Evolutionary conservation across 257 asterid species (phyloP), one percentile per base, ranked within the genome.

Genomic region (Prunella vulgaris): DNA sequence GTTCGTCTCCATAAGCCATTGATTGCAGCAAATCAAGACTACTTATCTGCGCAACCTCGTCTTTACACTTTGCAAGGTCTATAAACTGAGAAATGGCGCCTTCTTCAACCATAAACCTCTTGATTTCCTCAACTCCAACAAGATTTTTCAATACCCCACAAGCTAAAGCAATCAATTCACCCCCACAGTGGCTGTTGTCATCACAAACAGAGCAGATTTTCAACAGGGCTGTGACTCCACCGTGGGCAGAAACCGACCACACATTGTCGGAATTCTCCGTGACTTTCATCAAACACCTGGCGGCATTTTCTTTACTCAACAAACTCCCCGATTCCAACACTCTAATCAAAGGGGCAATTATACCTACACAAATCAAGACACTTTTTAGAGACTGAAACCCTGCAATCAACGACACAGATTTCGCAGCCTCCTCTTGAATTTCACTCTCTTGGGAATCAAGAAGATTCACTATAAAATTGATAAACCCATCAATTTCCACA

Each of bases 201-300:
- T 52, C 28, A 2, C 40, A 2, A 44, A 28, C 15, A 10, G 24
- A 35, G 21, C 99, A 90, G 13, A 91, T 83, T 71, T 94, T 91
- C 76, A 94, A 69, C 64, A 94, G 84, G 14, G 74, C 84, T 6
- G 96, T 83, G 2, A 87, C 97, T 33, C 99, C 97, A 22, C 97
- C 99, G 9, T 94, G 99, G 27, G 99, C 92, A 7, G 97, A 91
- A 79, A 94, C 83, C 0, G 97, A 84, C 99, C 99, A 94, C 0
- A 81, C 93, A 65, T 94, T 94, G 14, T 94, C 99, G 1, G 97
- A 88, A 65, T 94, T 91, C 85, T 87, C 93, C 0, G 97, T 94
- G 44, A 91, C 53, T 38, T 82, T 91, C 79, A 80, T 80, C 89
- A 94, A 87, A 83, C 97, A 89, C 80, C 83, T 89, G 7, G 90